These are phyloP conservation scores for Aspergillus leporis DNA, from an alignment of 495 filamentous ascomycete genomes.

Conservation along the genomic window DNA sequence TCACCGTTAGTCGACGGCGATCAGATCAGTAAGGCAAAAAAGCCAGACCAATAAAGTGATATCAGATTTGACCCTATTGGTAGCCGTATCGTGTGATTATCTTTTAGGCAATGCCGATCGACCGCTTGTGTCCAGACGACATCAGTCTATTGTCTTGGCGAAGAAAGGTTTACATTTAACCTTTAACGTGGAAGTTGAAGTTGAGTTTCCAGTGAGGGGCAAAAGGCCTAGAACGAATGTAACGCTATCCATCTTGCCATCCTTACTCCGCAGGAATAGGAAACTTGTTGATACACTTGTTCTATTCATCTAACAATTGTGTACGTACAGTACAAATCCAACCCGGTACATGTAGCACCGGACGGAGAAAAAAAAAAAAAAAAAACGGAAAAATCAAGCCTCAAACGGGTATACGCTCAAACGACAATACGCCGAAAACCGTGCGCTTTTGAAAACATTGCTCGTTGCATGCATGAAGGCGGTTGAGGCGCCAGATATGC, in stretches of 20 bases:
- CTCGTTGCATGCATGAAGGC: slow-evolving; percentile 11
- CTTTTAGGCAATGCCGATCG: background rate
- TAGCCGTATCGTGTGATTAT: background rate
- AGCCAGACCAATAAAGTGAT: background rate
- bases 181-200: too few species aligned
- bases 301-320: slow-evolving; percentile 6
- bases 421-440: slow-evolving; percentile 19
- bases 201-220: slow-evolving; percentile 19
- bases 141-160: slow-evolving; percentile 7
- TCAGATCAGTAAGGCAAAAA: background rate
- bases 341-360: slow-evolving; percentile 16
- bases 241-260: background rate
- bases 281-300: background rate
- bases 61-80: background rate
- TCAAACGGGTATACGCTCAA: slow-evolving; percentile 40
- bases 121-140: background rate
- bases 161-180: slow-evolving; percentile 25
- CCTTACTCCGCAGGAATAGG: background rate
- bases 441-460: slow-evolving; percentile 15
- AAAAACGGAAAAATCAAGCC: slow-evolving; percentile 3
- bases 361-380: background rate
- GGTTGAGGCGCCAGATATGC: background rate
- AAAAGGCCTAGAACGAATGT: background rate
- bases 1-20: background rate
- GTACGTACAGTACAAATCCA: background rate